These are phyloP conservation scores for Auriscalpium vulgare DNA, from an alignment of 768 basidiomycete species.

Conservation along the genomic window DNA sequence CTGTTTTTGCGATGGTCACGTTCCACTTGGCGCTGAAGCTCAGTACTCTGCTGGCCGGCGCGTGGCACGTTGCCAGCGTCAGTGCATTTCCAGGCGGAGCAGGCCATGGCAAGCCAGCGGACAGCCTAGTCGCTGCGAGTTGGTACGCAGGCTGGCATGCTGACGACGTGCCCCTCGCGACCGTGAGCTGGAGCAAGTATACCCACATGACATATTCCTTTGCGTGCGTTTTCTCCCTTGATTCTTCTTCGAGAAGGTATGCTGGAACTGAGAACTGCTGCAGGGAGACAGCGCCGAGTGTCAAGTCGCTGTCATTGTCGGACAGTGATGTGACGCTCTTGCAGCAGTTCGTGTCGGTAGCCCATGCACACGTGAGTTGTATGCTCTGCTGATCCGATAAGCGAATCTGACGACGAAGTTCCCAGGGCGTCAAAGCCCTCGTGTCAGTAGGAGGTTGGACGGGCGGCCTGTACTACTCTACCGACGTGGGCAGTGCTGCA, in stretches of 20 bases:
- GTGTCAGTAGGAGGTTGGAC: conserved; percentile 11
- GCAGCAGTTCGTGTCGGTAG: conserved; percentile 16
- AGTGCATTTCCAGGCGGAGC: neutral
- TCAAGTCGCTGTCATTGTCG: conserved; percentile 17
- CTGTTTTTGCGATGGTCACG: too few species aligned
- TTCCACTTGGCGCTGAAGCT: too few species aligned
- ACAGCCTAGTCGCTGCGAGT: conserved; percentile 33
- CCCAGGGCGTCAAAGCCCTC: conserved; percentile 7
- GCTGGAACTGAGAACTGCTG: neutral
- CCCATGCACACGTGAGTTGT: conserved; percentile 13
- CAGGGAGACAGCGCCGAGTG: conserved; percentile 15
- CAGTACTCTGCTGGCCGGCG: too few species aligned
- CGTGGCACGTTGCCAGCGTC: too few species aligned
- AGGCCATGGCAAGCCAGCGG: neutral
- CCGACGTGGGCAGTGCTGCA: conserved; percentile 1
- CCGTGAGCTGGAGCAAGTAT: conserved; percentile 50
- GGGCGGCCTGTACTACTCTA: conserved; percentile 9
- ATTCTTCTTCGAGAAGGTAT: conserved; percentile 31
- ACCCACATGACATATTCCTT: conserved; percentile 52
- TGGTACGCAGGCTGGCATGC: conserved; percentile 54
- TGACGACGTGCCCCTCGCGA: conserved; percentile 29
- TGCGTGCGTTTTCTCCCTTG: conserved; percentile 53
- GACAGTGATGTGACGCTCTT: conserved; percentile 18
- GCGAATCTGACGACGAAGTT: neutral
- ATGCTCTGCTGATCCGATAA: too few species aligned